Base-by-base conservation (phyloP, 2,329 filamentous ascomycete species). In the Xylaria sp. region DNA sequence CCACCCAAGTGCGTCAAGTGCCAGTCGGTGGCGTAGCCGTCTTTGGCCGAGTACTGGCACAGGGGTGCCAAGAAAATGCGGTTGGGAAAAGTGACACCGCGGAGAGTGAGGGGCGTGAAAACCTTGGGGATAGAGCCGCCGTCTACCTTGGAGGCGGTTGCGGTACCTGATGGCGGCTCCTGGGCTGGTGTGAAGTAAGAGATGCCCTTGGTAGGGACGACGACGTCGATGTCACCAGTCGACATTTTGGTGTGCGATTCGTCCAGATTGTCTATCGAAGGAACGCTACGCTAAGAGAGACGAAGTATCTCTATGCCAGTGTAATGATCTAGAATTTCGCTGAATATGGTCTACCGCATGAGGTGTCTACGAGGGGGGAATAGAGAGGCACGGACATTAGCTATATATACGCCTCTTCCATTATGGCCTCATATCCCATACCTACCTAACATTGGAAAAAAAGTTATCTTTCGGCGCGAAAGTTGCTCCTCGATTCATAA, bases 1-100 rank as follows among this genome's bases (percentile, higher is more conserved):
- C 89, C 88, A 17, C 90, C 90, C 29, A 92, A 79, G 68, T 93
- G 90, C 2, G 90, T 85, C 35, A 89, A 74, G 72, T 93, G 90
- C 89, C 89, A 93, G 62, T 84, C 77, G 0, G 87, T 91, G 65
- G 85, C 82, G 72, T 91, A 88, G 9, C 91, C 78, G 38, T 80
- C 74, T 27, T 76, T 68, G 2, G 79, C 75, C 4, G 75, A 78
- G 65, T 81, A 81, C 66, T 82, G 80, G 62, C 81, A 83, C 70
- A 83, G 76, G 1, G 81, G 81, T 27, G 78, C 76, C 19, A 81
- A 67, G 66, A 79, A 75, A 57, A 83, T 76, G 13, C 81, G 79
- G 64, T 84, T 83, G 29, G 74, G 78, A 65, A 84, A 69, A 13
- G 72, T 75, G 19, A 80, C 61, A 15, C 75, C 76, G 6, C 81